phyloP scores from a whole-genome alignment of 371 early-diverging fungal species.

The Saksenaea oblongispora region DNA sequence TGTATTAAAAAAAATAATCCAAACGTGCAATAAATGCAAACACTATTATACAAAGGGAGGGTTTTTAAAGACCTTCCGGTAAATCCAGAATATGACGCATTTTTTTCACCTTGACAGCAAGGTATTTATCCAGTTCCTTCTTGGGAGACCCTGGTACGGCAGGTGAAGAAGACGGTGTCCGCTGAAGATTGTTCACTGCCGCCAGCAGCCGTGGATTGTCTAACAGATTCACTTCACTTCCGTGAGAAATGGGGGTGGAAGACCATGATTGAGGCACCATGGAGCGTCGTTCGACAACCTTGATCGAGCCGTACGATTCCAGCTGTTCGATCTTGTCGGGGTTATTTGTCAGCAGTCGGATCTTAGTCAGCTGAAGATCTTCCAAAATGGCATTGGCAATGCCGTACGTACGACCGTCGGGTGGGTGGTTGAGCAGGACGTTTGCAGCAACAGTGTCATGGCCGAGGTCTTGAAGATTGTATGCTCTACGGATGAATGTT shows the following conservation, averaged over 20 bases:
- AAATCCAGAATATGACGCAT: slow-evolving; percentile 89
- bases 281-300: slow-evolving; percentile 79
- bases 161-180: slow-evolving; percentile 33
- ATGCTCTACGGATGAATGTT: slow-evolving; percentile 66
- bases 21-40: neutral
- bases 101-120: slow-evolving; percentile 80
- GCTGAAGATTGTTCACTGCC: slow-evolving; percentile 10
- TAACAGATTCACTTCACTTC: slow-evolving; percentile 16
- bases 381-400: slow-evolving; percentile 89
- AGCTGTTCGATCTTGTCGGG: slow-evolving; percentile 90
- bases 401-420: slow-evolving; percentile 91
- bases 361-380: slow-evolving; percentile 68
- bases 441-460: slow-evolving; percentile 96
- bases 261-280: slow-evolving; percentile 90
- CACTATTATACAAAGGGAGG: neutral
- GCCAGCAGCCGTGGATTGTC: slow-evolving; percentile 15
- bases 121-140: slow-evolving; percentile 78
- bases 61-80: slow-evolving; percentile 37
- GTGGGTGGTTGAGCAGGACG: slow-evolving; percentile 83
- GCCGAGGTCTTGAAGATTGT: slow-evolving; percentile 95
- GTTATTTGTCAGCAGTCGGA: slow-evolving; percentile 93
- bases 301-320: slow-evolving; percentile 64
- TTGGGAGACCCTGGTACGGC: slow-evolving; percentile 19
- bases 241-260: slow-evolving; percentile 24
- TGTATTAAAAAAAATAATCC: neutral